A percentile compares a stretch with the other conserved stretches of the same genome.
Evolutionary conservation across 2,329 filamentous ascomycete species (phyloP).

Genomic region (Pseudogymnoascus sp.): DNA sequence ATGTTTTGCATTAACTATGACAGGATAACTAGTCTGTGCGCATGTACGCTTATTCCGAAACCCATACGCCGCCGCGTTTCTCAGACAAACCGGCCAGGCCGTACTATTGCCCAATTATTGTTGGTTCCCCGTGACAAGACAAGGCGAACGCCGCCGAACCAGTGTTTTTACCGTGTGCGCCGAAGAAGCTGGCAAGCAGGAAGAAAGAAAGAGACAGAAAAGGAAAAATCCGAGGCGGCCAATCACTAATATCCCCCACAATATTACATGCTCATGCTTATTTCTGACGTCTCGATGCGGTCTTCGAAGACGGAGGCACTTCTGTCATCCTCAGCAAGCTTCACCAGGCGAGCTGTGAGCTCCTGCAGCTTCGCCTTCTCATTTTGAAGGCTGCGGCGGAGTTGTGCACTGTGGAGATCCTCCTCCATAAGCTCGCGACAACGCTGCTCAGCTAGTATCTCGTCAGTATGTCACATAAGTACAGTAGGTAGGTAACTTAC

Average conservation of each 20-base stretch:
- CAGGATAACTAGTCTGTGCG: not conserved
- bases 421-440: constrained; percentile 15
- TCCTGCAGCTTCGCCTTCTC: constrained; percentile 11
- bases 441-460: constrained; percentile 9
- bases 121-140: not conserved
- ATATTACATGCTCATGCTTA: not conserved
- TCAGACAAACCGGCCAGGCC: not conserved
- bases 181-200: not conserved
- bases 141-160: constrained; percentile 1
- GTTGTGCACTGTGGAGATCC: constrained; percentile 7
- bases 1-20: constrained; percentile 5
- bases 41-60: not conserved
- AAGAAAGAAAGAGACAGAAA: not conserved
- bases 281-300: not conserved
- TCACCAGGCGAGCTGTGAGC: constrained; percentile 9
- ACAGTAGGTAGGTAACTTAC: constrained; percentile 11
- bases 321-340: constrained; percentile 10
- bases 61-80: not conserved
- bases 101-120: not conserved
- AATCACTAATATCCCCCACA: not conserved
- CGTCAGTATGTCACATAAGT: not conserved
- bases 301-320: not conserved
- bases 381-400: not conserved
- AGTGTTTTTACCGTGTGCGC: not conserved
- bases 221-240: not conserved